These are phyloP conservation scores for Lojkania enalia DNA, from an alignment of 2,329 filamentous ascomycete genomes.

Conservation along the genomic window DNA sequence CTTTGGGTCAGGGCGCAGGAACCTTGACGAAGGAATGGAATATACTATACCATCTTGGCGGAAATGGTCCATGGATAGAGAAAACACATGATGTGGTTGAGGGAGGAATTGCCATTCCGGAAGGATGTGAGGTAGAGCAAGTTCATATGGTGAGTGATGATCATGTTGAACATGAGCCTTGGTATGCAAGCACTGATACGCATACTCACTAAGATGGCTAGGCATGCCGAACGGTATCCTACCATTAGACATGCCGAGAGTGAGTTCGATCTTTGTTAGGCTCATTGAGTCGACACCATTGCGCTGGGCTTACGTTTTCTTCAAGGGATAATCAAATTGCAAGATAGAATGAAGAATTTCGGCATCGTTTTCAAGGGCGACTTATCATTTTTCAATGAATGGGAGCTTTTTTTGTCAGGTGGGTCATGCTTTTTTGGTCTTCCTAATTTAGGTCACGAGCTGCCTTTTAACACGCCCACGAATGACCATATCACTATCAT, in stretches of 20 bases:
- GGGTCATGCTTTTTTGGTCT: slow-evolving; percentile 7
- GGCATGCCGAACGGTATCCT: slow-evolving; percentile 62
- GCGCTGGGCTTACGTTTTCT: slow-evolving; percentile 19
- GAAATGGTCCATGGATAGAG: slow-evolving; percentile 60
- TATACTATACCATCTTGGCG: slow-evolving; percentile 57
- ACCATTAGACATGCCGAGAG: slow-evolving; percentile 55
- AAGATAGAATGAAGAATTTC: slow-evolving; percentile 51
- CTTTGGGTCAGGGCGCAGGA: slow-evolving; percentile 29
- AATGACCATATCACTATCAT: too few relatives aligned
- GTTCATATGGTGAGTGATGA: slow-evolving; percentile 62
- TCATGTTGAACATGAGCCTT: background rate
- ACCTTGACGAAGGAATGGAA: slow-evolving; percentile 49
- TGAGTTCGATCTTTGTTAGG: slow-evolving; percentile 38
- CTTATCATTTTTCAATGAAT: slow-evolving; percentile 58
- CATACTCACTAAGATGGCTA: slow-evolving; percentile 51
- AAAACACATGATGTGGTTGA: slow-evolving; percentile 49
- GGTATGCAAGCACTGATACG: slow-evolving; percentile 17
- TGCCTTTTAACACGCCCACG: too few relatives aligned
- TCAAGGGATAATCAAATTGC: slow-evolving; percentile 52
- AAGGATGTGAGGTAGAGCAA: slow-evolving; percentile 57
- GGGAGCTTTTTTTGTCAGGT: slow-evolving; percentile 58
- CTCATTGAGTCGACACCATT: too few relatives aligned
- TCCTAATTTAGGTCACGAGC: background rate
- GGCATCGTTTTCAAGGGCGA: slow-evolving; percentile 51
- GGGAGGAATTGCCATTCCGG: slow-evolving; percentile 49